Evolutionary conservation across 73 alveolate species (phyloP), one percentile per base, ranked within the genome.

Genomic region (Paramecium tetraurelia): DNA sequence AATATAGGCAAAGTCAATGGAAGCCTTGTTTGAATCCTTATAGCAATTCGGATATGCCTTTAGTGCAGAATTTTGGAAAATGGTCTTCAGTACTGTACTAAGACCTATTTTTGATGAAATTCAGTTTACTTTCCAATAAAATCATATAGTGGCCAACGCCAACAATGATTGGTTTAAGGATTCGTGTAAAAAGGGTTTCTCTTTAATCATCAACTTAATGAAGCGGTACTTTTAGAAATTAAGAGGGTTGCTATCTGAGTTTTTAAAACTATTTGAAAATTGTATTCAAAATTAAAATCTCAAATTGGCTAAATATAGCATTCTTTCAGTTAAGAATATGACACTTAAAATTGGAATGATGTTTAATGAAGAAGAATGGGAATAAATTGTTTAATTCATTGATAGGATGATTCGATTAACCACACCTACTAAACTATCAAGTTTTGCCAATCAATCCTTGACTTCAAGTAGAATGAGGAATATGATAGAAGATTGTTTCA

Each of bases 31-130:
- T 35, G 58, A 89, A 53, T 27, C 77, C 7, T 53, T 89, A 11
- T 43, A 77, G 12, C 35, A 71, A 68, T 89, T 29, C 48, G 94
- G 94, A n/a, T 71, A 89, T 72, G 87, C 94, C 6, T 89, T 89
- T 70, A 70, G 92, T 29, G 53, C 75, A 3, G 94, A 89, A 43
- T 89, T 89, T 71, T 89, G 94, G 94, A 89, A 89, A 46, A 89
- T 89, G 77, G 87, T 89, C 5, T 89, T 89, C 33, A 58, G 75
- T 58, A 59, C 50, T 24, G 94, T 89, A 11, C 22, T 89, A 10
- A 89, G 94, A 89, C 94, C 94, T 21, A 38, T 89, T 2, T 89
- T 89, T n/a, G 94, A 89, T 71, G 94, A 89, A 89, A 89, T 89
- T 71, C 22, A 89, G 50, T 89, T 89, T 29, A 89, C 94, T 18